Evolutionary conservation across 257 asterid species (phyloP).

Genomic region (Capsicum pubescens): DNA sequence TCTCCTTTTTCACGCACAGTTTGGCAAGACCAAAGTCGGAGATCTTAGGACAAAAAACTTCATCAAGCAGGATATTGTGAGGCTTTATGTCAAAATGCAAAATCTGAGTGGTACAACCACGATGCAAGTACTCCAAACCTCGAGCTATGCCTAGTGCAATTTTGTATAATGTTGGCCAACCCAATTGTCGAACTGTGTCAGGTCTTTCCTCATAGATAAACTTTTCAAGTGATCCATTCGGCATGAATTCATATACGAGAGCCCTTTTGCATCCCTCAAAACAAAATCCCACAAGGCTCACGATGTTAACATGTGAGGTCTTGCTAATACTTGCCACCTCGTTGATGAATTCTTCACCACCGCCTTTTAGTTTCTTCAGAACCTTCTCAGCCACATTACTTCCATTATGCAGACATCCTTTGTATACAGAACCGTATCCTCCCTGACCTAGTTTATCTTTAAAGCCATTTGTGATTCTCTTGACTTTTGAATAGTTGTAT

Average conservation of each 20-base stretch:
- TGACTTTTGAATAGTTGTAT: slow-evolving; percentile 36
- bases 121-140: slow-evolving; percentile 48
- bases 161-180: slow-evolving; percentile 29
- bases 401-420: slow-evolving; percentile 38
- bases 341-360: not conserved
- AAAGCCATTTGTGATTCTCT: slow-evolving; percentile 38
- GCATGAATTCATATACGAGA: slow-evolving; percentile 50
- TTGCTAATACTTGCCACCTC: slow-evolving; percentile 39
- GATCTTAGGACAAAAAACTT: no score
- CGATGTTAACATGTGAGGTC: slow-evolving; percentile 53
- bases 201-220: slow-evolving; percentile 30
- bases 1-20: slow-evolving; percentile 37
- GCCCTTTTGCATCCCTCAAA: slow-evolving; percentile 40
- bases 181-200: not conserved
- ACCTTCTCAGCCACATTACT: slow-evolving; percentile 43
- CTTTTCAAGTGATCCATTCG: slow-evolving; percentile 49
- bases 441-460: slow-evolving; percentile 40
- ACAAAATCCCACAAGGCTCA: slow-evolving; percentile 52
- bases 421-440: slow-evolving; percentile 42
- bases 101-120: slow-evolving; percentile 31
- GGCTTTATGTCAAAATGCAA: no score
- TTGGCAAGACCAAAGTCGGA: no score
- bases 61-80: no score
- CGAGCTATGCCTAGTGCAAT: slow-evolving; percentile 46
- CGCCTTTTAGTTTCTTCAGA: slow-evolving; percentile 30